Evolutionary conservation across 202 grass and related monocot genomes (phyloP).

Genomic region (Eragrostis tef): DNA sequence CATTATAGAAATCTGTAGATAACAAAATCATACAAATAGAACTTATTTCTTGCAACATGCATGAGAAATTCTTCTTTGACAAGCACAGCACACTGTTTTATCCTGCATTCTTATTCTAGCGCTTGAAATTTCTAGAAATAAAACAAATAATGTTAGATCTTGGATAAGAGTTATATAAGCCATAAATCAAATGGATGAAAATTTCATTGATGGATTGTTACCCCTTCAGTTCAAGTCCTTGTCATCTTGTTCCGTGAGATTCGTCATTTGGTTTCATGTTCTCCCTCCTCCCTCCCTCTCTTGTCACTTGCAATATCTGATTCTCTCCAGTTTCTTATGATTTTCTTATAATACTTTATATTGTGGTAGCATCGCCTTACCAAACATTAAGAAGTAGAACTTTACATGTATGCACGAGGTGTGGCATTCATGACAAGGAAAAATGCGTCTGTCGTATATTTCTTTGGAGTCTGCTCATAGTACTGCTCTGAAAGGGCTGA

Average conservation of each 20-base stretch:
- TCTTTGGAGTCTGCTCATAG: not conserved
- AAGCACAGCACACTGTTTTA: not conserved
- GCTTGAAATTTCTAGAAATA: too few relatives aligned
- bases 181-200: too few relatives aligned
- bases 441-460: too few relatives aligned
- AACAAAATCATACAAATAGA: not conserved
- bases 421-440: not conserved
- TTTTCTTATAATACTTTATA: not conserved
- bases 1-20: not conserved
- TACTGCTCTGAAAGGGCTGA: not conserved
- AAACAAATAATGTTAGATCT: too few relatives aligned
- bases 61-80: not conserved
- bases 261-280: too few relatives aligned
- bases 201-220: too few relatives aligned
- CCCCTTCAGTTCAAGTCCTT: too few relatives aligned
- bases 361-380: not conserved
- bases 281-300: too few relatives aligned
- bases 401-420: not conserved
- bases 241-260: too few relatives aligned
- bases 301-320: not conserved
- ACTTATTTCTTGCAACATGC: conserved; percentile 19
- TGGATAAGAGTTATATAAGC: too few relatives aligned
- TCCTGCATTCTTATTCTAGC: too few relatives aligned
- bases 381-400: conserved; percentile 12
- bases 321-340: not conserved